Evolutionary conservation across 1,284 basidiomycete species (phyloP).

Genomic region (Austroboletus novae-zelandiae): DNA sequence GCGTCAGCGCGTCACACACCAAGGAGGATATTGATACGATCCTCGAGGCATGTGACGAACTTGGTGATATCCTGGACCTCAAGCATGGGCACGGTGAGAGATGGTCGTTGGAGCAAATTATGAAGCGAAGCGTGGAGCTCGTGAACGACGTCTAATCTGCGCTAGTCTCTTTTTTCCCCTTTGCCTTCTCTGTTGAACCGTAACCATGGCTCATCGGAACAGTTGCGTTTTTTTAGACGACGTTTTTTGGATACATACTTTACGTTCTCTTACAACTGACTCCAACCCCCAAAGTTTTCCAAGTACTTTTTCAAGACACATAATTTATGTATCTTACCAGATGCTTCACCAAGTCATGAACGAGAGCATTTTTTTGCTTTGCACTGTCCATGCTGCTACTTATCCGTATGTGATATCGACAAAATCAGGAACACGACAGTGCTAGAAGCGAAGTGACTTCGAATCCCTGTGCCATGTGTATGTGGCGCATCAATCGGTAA

Average conservation of each 20-base stretch:
- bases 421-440: too few species aligned
- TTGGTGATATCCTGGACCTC: slow-evolving; percentile 85
- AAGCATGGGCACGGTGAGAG: slow-evolving; percentile 76
- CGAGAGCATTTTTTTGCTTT: not conserved
- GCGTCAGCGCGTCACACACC: slow-evolving; percentile 92
- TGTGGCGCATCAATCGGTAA: too few species aligned
- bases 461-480: too few species aligned
- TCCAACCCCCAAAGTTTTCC: not conserved
- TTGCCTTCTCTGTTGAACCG: not conserved
- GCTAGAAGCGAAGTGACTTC: too few species aligned
- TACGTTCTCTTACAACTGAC: slow-evolving; percentile 16
- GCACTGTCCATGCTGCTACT: not conserved
- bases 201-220: slow-evolving; percentile 2
- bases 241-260: slow-evolving; percentile 27
- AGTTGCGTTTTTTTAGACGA: slow-evolving; percentile 6
- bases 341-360: slow-evolving; percentile 8
- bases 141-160: slow-evolving; percentile 41
- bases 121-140: slow-evolving; percentile 73
- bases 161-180: not conserved
- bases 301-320: slow-evolving; percentile 18
- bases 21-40: slow-evolving; percentile 94
- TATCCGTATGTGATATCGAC: too few species aligned
- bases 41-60: slow-evolving; percentile 87
- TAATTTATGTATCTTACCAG: slow-evolving; percentile 27
- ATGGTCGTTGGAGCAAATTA: slow-evolving; percentile 83